phyloP scores from a whole-genome alignment of 805 yeast species.

The Wickerhamomyces tratensis region DNA sequence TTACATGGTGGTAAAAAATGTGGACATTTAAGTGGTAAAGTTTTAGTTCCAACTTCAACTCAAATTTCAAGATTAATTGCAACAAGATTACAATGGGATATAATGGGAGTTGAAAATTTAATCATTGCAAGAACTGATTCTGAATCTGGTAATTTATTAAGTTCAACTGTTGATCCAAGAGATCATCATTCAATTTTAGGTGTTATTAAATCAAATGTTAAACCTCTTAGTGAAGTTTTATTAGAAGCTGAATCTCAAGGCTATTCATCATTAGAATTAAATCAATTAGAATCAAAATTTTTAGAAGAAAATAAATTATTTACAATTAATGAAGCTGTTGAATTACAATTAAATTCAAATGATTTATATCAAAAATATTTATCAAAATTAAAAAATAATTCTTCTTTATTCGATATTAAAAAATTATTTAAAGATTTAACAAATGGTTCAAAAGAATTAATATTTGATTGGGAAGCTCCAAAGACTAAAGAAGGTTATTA shows the following conservation, averaged over 20 bases:
- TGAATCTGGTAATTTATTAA: slow-evolving; percentile 41
- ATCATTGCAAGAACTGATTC: slow-evolving; percentile 56
- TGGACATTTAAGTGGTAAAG: slow-evolving; percentile 56
- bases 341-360: slow-evolving; percentile 19
- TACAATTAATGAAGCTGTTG: slow-evolving; percentile 44
- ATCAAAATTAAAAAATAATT: slow-evolving; percentile 4
- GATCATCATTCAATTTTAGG: slow-evolving; percentile 52
- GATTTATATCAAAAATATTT: slow-evolving; percentile 16
- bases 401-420: slow-evolving; percentile 9
- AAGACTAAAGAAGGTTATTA: slow-evolving; percentile 50
- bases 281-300: slow-evolving; percentile 38
- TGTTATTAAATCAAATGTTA: slow-evolving; percentile 23
- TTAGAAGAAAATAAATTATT: slow-evolving; percentile 26
- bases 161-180: slow-evolving; percentile 41
- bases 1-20: slow-evolving; percentile 59
- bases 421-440: slow-evolving; percentile 16
- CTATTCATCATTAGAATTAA: slow-evolving; percentile 23
- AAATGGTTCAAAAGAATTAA: slow-evolving; percentile 22
- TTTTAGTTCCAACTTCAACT: slow-evolving; percentile 48
- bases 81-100: slow-evolving; percentile 54
- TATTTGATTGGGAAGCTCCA: slow-evolving; percentile 53
- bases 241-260: slow-evolving; percentile 33
- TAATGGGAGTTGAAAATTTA: slow-evolving; percentile 49
- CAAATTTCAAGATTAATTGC: slow-evolving; percentile 46
- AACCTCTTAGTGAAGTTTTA: slow-evolving; percentile 36